Percentiles rank a stretch among this genome's conserved stretches.
phyloP scores from a whole-genome alignment of 2,329 filamentous ascomycete species.

The Pestalotiopsis sp. region DNA sequence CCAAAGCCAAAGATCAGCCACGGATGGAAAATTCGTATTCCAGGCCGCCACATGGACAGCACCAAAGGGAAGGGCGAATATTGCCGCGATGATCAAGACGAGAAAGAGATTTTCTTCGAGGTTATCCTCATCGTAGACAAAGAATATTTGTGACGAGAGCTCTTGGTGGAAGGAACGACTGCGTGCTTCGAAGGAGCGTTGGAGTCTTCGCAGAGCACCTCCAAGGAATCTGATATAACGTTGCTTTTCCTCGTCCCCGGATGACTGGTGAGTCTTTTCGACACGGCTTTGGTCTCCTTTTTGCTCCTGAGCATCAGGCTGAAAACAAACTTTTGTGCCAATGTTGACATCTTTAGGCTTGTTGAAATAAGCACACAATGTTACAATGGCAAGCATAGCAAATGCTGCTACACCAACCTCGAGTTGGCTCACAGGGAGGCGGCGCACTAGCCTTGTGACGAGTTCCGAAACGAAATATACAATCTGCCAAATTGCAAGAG shows the following conservation, averaged over 20 bases:
- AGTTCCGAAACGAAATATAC: not conserved
- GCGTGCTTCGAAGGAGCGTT: not conserved
- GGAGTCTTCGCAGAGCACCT: too few relatives aligned
- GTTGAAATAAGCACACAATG: not conserved
- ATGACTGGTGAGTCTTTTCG: too few relatives aligned
- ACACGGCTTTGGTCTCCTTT: too few relatives aligned
- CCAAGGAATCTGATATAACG: too few relatives aligned
- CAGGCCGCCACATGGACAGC: not conserved
- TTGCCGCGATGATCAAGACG: too few relatives aligned
- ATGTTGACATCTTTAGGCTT: not conserved
- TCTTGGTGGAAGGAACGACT: too few relatives aligned
- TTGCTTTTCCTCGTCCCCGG: too few relatives aligned
- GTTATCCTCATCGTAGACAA: too few relatives aligned
- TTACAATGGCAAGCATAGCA: not conserved
- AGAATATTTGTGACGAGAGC: too few relatives aligned
- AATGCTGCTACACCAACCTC: not conserved
- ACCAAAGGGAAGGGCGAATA: not conserved
- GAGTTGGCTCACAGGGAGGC: too few relatives aligned
- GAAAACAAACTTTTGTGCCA: not conserved
- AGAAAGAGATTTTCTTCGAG: too few relatives aligned
- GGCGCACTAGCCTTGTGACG: not conserved
- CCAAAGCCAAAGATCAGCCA: not conserved
- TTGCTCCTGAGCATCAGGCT: too few relatives aligned
- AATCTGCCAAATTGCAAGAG: not conserved
- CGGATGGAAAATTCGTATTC: not conserved